Percentiles rank a stretch among this genome's conserved stretches.
These are phyloP conservation scores for Caloboletus firmus DNA, from an alignment of 1,284 basidiomycete genomes.

Conservation along the genomic window DNA sequence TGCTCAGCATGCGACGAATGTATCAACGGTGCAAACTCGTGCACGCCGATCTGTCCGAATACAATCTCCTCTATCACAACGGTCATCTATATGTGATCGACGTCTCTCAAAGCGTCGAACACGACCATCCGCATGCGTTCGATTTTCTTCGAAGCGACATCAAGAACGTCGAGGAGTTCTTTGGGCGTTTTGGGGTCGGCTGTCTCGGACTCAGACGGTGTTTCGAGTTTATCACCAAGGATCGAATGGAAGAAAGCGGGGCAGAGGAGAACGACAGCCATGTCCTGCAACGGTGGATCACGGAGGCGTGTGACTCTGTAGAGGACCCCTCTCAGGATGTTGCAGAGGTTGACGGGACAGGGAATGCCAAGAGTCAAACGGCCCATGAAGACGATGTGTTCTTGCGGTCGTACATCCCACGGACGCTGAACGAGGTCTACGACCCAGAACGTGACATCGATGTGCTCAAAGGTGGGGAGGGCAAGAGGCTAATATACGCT, in stretches of 20 bases:
- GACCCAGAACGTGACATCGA: slow-evolving; percentile 91
- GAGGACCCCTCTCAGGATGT: slow-evolving; percentile 20
- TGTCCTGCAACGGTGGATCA: slow-evolving; percentile 53
- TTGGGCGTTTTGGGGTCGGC: slow-evolving; percentile 70
- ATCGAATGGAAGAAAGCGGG: slow-evolving; percentile 41
- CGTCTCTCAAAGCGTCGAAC: slow-evolving; percentile 98
- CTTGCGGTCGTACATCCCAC: slow-evolving; percentile 88
- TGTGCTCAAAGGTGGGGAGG: slow-evolving; percentile 67
- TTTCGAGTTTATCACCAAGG: slow-evolving; percentile 87
- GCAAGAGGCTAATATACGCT: slow-evolving; percentile 78
- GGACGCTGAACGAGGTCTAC: slow-evolving; percentile 86
- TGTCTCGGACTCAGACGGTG: slow-evolving; percentile 81
- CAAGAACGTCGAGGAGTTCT: slow-evolving; percentile 93
- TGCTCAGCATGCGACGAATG: slow-evolving; percentile 81
- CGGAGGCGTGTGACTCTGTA: slow-evolving; percentile 35
- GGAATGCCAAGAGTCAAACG: slow-evolving; percentile 4
- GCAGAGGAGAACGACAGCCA: slow-evolving; percentile 42
- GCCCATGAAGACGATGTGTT: slow-evolving; percentile 85
- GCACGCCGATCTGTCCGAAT: slow-evolving; percentile 97
- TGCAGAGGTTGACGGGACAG: slow-evolving; percentile 8
- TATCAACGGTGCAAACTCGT: slow-evolving; percentile 92
- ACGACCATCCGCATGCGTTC: slow-evolving; percentile 94
- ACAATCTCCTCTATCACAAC: slow-evolving; percentile 91
- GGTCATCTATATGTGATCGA: slow-evolving; percentile 93
- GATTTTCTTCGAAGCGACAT: slow-evolving; percentile 95